These are phyloP conservation scores for Parafenestella ontariensis DNA, from an alignment of 2,329 filamentous ascomycete genomes.

Conservation along the genomic window DNA sequence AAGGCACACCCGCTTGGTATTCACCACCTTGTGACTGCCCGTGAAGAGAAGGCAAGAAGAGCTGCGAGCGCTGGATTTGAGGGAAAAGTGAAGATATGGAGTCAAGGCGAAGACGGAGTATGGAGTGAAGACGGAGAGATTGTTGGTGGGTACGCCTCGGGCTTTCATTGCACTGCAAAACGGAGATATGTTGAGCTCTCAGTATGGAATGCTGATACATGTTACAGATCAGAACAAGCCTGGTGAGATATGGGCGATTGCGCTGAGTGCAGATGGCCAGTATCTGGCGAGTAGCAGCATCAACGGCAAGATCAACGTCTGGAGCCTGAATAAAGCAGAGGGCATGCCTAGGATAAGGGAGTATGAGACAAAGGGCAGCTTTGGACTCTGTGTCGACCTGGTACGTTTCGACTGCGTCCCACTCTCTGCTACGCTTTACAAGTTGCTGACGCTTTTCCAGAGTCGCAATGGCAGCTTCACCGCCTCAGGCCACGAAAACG, in stretches of 20 bases:
- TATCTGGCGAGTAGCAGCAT: constrained; percentile 88
- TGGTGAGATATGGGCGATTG: constrained; percentile 85
- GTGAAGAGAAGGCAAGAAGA: constrained; percentile 65
- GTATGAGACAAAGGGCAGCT: constrained; percentile 92
- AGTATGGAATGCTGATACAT: constrained; percentile 9
- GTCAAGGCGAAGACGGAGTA: constrained; percentile 57
- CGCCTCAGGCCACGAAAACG: constrained; percentile 91
- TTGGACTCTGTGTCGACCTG: constrained; percentile 87
- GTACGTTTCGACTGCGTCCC: constrained; percentile 46
- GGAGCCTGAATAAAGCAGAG: constrained; percentile 67
- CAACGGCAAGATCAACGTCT: constrained; percentile 88
- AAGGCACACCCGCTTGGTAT: constrained; percentile 86
- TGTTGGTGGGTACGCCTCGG: constrained; percentile 47
- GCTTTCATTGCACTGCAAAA: constrained; percentile 16
- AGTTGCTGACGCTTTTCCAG: constrained; percentile 42
- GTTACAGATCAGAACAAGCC: constrained; percentile 61
- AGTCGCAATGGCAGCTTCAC: constrained; percentile 81
- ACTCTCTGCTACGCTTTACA: background rate
- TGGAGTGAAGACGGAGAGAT: constrained; percentile 62
- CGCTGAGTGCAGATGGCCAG: constrained; percentile 81
- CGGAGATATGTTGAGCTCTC: background rate
- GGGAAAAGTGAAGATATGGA: constrained; percentile 88
- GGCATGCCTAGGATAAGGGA: constrained; percentile 72
- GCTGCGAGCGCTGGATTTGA: constrained; percentile 88
- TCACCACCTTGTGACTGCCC: constrained; percentile 81